Evolutionary conservation across 1,139 yeast species (phyloP).

Genomic region (Geotrichum macrosporum): DNA sequence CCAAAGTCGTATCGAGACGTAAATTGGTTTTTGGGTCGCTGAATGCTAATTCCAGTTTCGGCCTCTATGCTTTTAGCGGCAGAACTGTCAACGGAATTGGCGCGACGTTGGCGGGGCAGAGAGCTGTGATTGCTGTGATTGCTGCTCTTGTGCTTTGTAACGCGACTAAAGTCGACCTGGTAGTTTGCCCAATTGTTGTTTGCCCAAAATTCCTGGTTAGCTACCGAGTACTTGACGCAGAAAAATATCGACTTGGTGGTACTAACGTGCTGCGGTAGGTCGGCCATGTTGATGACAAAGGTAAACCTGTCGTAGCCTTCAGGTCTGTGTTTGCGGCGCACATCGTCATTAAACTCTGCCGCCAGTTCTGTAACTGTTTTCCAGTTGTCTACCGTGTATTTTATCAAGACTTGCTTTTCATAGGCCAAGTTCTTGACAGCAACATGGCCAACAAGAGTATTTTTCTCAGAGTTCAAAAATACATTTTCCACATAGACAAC

Average conservation of each 20-base stretch:
- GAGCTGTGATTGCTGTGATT: constrained; percentile 2
- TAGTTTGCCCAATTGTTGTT: constrained; percentile 62
- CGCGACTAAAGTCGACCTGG: constrained; percentile 46
- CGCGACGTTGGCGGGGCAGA: constrained; percentile 2
- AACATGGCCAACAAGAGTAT: constrained; percentile 61
- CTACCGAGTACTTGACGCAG: constrained; percentile 56
- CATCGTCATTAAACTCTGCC: constrained; percentile 58
- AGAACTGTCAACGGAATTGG: constrained; percentile 10
- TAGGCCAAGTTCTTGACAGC: constrained; percentile 68
- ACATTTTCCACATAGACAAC: constrained; percentile 61
- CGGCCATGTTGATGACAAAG: constrained; percentile 43
- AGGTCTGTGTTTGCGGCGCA: constrained; percentile 44
- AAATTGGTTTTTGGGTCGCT: constrained; percentile 21
- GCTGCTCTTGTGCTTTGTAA: constrained; percentile 19
- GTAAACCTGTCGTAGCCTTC: constrained; percentile 45
- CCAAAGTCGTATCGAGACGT: constrained; percentile 41
- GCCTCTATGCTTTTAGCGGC: constrained; percentile 16
- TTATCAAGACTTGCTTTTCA: constrained; percentile 56
- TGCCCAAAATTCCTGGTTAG: constrained; percentile 66
- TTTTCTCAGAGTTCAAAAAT: constrained; percentile 54
- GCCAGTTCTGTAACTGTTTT: constrained; percentile 63
- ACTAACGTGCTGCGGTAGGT: constrained; percentile 34
- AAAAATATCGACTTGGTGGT: constrained; percentile 42
- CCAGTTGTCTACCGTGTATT: constrained; percentile 73
- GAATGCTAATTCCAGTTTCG: constrained; percentile 13